Evolutionary conservation across 2,329 filamentous ascomycete species (phyloP).

Genomic region (Colletotrichum chrysophilum): DNA sequence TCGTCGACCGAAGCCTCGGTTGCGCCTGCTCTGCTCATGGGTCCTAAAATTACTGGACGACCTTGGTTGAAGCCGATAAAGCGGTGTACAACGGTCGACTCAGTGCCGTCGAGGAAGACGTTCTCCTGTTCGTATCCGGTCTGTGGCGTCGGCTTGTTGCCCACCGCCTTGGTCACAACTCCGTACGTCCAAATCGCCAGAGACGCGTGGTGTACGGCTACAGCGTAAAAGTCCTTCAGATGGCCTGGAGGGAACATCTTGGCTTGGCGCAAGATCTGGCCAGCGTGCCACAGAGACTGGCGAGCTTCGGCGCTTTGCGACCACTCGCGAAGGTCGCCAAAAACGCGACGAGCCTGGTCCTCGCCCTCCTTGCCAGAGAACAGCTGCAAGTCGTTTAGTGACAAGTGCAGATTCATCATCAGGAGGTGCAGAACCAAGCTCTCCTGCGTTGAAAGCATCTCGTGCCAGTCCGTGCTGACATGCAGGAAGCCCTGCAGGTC

Average conservation of each 20-base stretch:
- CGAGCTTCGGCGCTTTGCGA: constrained; percentile 58
- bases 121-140: constrained; percentile 39
- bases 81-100: constrained; percentile 56
- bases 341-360: constrained; percentile 66
- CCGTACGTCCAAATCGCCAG: constrained; percentile 75
- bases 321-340: constrained; percentile 65
- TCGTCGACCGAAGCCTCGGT: constrained; percentile 54
- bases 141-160: constrained; percentile 29
- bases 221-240: constrained; percentile 70
- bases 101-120: constrained; percentile 62
- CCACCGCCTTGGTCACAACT: constrained; percentile 54
- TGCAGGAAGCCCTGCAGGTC: constrained; percentile 55
- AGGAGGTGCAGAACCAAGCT: constrained; percentile 58
- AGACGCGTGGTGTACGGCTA: constrained; percentile 72
- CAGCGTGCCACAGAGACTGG: constrained; percentile 70
- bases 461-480: constrained; percentile 46
- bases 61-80: constrained; percentile 64
- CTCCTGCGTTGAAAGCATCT: constrained; percentile 50
- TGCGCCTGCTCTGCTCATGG: constrained; percentile 30
- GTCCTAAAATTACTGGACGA: constrained; percentile 51
- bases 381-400: constrained; percentile 68
- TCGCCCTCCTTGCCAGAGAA: constrained; percentile 73
- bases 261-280: constrained; percentile 68
- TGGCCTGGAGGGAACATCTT: constrained; percentile 56
- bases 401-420: constrained; percentile 68